Evolutionary conservation across 2,329 filamentous ascomycete genomes (phyloP).

Genomic region (Lachnellula suecica): DNA sequence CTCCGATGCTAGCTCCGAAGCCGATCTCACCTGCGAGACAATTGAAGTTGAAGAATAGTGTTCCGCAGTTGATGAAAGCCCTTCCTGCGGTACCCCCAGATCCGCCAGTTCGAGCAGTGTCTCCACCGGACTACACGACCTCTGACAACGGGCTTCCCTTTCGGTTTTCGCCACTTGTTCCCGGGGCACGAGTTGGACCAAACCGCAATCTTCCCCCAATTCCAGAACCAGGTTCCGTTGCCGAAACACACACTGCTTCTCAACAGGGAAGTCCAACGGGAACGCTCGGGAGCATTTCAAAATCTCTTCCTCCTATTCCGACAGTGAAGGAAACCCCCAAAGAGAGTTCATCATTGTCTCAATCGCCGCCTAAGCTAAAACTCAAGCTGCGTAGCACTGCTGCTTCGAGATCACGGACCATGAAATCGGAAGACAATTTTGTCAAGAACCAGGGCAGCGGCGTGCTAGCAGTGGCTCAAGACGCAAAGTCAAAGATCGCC

Average conservation of each 20-base stretch:
- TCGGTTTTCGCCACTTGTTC: slow-evolving; percentile 10
- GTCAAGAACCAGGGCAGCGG: slow-evolving; percentile 18
- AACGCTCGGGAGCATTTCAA: not conserved
- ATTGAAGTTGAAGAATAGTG: slow-evolving; percentile 33
- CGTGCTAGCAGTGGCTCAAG: slow-evolving; percentile 2
- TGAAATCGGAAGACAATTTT: slow-evolving; percentile 25
- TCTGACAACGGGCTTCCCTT: slow-evolving; percentile 9
- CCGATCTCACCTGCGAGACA: slow-evolving; percentile 35
- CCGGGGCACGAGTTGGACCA: not conserved
- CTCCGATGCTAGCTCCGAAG: slow-evolving; percentile 33
- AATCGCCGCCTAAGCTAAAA: slow-evolving; percentile 25
- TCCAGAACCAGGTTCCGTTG: not conserved
- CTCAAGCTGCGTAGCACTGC: slow-evolving; percentile 23
- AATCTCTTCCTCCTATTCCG: not conserved
- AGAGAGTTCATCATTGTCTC: slow-evolving; percentile 1
- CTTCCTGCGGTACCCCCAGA: slow-evolving; percentile 30
- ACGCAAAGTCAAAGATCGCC: slow-evolving; percentile 1
- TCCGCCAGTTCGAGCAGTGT: slow-evolving; percentile 3
- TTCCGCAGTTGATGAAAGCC: slow-evolving; percentile 35
- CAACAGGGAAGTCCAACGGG: not conserved
- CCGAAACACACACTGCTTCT: not conserved
- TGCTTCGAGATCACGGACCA: slow-evolving; percentile 15
- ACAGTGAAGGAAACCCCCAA: not conserved
- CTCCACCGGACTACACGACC: slow-evolving; percentile 1
- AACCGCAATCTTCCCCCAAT: not conserved